Conservation (phyloP, 306 rosid genomes). For the Cicer yamashitae region DNA sequence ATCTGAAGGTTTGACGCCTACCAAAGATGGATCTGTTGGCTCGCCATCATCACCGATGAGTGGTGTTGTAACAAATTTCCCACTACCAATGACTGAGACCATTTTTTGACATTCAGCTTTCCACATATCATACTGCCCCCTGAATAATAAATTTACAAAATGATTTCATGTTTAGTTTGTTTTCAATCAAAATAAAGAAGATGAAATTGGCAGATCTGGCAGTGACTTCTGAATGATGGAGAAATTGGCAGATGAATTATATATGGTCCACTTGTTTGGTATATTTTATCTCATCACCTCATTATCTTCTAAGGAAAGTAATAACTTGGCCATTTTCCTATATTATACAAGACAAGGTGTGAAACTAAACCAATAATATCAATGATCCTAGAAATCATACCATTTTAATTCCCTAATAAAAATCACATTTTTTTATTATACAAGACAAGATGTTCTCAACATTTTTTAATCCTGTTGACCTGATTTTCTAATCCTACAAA, state of each 20-base stretch:
- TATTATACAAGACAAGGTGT: slow-evolving; percentile 13
- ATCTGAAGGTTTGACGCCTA: slow-evolving; percentile 53
- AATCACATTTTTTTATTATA: too few species aligned
- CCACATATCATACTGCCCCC: slow-evolving; percentile 79
- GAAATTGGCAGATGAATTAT: slow-evolving; percentile 27
- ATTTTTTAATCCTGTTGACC: slow-evolving; percentile 1
- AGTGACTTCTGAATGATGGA: slow-evolving; percentile 20
- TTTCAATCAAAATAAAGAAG: slow-evolving; percentile 21
- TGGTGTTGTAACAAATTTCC: slow-evolving; percentile 71
- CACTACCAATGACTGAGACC: slow-evolving; percentile 78
- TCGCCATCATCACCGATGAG: slow-evolving; percentile 61
- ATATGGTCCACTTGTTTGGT: background rate
- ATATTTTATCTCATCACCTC: slow-evolving; percentile 8
- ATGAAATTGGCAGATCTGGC: background rate
- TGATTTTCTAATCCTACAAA: slow-evolving; percentile 29
- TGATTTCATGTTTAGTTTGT: slow-evolving; percentile 10
- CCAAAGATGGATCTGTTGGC: slow-evolving; percentile 55
- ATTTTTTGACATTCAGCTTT: slow-evolving; percentile 87
- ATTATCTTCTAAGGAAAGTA: slow-evolving; percentile 14
- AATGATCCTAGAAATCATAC: slow-evolving; percentile 37
- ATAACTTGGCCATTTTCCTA: background rate
- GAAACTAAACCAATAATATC: slow-evolving; percentile 25
- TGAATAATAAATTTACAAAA: slow-evolving; percentile 49
- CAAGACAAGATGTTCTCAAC: background rate
- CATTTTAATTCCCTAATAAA: background rate